A percentile compares a stretch with the other conserved stretches of the same genome.
Evolutionary conservation across 2,329 filamentous ascomycete genomes (phyloP).

Genomic region (Arachnopeziza araneosa): DNA sequence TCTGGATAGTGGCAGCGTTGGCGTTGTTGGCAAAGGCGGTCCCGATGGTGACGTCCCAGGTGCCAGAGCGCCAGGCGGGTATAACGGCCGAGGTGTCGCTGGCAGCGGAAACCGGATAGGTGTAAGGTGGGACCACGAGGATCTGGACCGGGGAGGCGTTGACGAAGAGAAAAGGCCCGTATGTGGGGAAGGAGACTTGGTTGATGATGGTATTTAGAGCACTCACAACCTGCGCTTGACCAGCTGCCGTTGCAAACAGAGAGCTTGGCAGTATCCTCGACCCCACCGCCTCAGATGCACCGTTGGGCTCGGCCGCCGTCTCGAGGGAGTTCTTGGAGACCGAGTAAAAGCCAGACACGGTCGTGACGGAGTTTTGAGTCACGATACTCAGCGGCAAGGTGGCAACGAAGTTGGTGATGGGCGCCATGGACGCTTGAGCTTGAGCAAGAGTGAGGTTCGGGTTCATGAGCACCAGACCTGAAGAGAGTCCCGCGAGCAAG

Average conservation of each 20-base stretch:
- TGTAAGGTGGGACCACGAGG: background rate
- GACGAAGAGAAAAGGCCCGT: background rate
- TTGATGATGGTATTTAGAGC: background rate
- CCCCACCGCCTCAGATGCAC: background rate
- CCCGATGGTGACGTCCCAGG: slow-evolving; percentile 2
- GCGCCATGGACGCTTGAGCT: background rate
- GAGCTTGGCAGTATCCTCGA: background rate
- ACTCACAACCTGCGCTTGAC: background rate
- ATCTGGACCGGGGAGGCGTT: background rate
- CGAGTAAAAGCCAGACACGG: background rate
- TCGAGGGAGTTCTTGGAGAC: background rate
- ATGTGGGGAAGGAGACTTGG: background rate
- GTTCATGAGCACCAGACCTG: background rate
- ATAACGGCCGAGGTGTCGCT: slow-evolving; percentile 1
- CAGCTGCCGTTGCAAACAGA: background rate
- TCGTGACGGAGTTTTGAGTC: background rate
- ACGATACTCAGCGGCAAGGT: background rate
- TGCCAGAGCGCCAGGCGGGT: background rate
- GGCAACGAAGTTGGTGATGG: background rate
- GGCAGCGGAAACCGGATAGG: slow-evolving; percentile 10
- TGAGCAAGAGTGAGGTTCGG: background rate
- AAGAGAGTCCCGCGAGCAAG: background rate
- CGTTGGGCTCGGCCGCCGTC: background rate
- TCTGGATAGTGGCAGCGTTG: background rate
- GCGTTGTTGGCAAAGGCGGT: background rate